A percentile compares a stretch with the other conserved stretches of the same genome.
Conservation (phyloP, 176 grass and related monocot species). For the Bolboschoenus planiculmis region DNA sequence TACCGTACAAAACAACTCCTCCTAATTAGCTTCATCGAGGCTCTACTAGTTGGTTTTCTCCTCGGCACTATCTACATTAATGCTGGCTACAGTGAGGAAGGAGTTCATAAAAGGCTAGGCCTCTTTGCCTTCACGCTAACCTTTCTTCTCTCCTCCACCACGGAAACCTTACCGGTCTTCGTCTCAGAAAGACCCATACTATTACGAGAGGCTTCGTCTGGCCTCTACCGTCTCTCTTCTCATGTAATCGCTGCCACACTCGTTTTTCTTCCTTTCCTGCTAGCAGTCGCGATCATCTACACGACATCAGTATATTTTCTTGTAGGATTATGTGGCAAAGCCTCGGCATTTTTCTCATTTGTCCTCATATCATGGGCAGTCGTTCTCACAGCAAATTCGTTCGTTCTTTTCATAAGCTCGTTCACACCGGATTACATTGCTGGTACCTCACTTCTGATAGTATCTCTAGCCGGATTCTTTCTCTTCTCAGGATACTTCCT, state of each 20-base stretch:
- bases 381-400: conserved; percentile 80
- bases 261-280: conserved; percentile 87
- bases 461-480: conserved; percentile 78
- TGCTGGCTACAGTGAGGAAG: conserved; percentile 49
- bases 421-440: conserved; percentile 96
- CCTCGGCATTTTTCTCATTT: conserved; percentile 58
- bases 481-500: conserved; percentile 99
- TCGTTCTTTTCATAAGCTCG: conserved; percentile 76
- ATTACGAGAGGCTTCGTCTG: conserved; percentile 60
- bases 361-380: conserved; percentile 72
- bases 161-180: conserved; percentile 83
- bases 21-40: conserved; percentile 67
- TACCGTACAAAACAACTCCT: conserved; percentile 91
- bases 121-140: conserved; percentile 97
- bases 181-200: conserved; percentile 85
- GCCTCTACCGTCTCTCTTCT: conserved; percentile 80
- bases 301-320: conserved; percentile 75
- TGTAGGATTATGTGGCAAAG: conserved; percentile 54
- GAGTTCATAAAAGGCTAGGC: conserved; percentile 65
- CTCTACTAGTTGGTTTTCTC: conserved; percentile 55
- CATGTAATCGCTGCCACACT: conserved; percentile 58
- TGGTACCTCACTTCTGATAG: conserved; percentile 63
- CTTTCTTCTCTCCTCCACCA: conserved; percentile 82
- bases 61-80: conserved; percentile 91
- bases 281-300: conserved; percentile 75